Evolutionary conservation across 2,329 filamentous ascomycete genomes (phyloP), one percentile per base, ranked within the genome.

Genomic region (Aspergillus carbonarius): DNA sequence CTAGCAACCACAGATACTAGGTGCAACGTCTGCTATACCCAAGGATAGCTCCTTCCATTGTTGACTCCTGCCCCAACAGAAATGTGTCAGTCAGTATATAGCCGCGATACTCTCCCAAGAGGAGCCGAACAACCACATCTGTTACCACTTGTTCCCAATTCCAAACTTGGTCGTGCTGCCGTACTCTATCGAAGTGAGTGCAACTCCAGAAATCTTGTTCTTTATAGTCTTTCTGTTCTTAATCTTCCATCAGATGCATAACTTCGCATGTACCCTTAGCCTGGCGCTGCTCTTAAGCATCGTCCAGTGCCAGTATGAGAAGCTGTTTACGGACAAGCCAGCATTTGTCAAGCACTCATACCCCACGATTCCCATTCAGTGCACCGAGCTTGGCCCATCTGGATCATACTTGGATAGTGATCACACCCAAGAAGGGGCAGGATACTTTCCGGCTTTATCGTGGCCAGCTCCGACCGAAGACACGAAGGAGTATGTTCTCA

Each of bases 401-500:
- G 61, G 59, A 12, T 59, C 61, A 4, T 55, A 60, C 18, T 48
- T 65, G 25, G 57, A 61, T 39, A 53, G 30, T 5, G 59, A 57
- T n/a, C 59, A 63, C 48, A 49, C 59, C 1, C 52, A 48, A 12
- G 61, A 62, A 12, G 63, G 63, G 5, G 66, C 63, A 8, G 78
- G 74, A 3, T 72, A 64, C 17, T 74, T 82, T 37, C 80, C 81
- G 0, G 70, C 70, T 5, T 58, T 82, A 23, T 65, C 63, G 39
- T 83, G 79, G 80, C 67, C 74, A 5, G 69, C 73, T 3, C 62
- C 67, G 4, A 68, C 68, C 1, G 55, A 72, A 7, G 64, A 65
- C 6, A 72, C 80, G 10, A 73, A 73, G 54, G 72, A 83, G 64
- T 83, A 80, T 73, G 58, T 83, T 17, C 65, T 83, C 15, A 66